Conservation (phyloP, 2,329 filamentous ascomycete species). For the Lasiodiplodia citricola region DNA sequence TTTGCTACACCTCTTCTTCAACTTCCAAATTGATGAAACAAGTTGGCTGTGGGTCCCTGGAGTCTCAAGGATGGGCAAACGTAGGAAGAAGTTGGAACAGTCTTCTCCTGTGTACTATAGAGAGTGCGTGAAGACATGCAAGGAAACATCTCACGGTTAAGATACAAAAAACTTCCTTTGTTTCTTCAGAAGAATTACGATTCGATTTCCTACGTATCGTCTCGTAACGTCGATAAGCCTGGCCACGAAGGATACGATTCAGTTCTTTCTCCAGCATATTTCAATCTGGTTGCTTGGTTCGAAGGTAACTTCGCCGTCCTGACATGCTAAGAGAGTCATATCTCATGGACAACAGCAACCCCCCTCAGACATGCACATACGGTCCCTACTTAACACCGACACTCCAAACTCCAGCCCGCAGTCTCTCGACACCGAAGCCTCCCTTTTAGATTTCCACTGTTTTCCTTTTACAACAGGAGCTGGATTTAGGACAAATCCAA, state of each 20-base stretch:
- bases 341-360: not conserved
- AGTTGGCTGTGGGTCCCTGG: not conserved
- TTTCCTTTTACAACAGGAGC: not conserved
- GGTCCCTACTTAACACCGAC: not conserved
- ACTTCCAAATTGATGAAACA: not conserved
- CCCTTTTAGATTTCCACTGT: not conserved
- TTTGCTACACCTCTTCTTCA: not conserved
- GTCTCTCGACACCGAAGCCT: not conserved
- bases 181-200: not conserved
- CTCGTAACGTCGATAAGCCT: too few relatives aligned
- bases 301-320: not conserved
- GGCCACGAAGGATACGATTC: too few relatives aligned
- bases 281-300: not conserved
- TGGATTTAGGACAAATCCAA: slow-evolving; percentile 45
- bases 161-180: not conserved
- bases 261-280: not conserved
- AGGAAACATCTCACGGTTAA: not conserved
- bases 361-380: not conserved
- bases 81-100: not conserved
- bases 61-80: not conserved
- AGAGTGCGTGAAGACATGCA: not conserved
- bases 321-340: slow-evolving; percentile 2
- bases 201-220: not conserved
- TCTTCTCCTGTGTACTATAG: slow-evolving; percentile 17
- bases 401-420: not conserved